A percentile compares a stretch with the other conserved stretches of the same genome.
Evolutionary conservation across 2,329 filamentous ascomycete species (phyloP).

Genomic region (Fusarium brevicatenulatum): DNA sequence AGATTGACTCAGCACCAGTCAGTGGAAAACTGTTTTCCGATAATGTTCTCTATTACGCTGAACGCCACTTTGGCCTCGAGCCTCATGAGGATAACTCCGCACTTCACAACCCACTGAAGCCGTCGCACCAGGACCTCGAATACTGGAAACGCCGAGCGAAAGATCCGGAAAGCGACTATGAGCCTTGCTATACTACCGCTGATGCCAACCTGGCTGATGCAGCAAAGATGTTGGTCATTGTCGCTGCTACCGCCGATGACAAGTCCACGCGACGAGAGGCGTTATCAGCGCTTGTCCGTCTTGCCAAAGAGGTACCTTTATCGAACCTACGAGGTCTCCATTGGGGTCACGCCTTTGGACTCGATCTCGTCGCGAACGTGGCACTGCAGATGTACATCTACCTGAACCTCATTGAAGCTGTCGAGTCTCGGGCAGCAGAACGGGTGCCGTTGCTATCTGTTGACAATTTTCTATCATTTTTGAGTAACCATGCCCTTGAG

Average conservation of each 20-base stretch:
- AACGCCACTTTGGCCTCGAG: neutral
- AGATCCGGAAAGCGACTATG: fast-evolving
- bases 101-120: neutral
- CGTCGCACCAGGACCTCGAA: neutral
- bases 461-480: neutral
- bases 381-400: neutral
- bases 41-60: neutral
- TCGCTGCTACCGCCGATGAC: neutral
- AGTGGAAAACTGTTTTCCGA: neutral
- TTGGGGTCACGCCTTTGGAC: slow-evolving; percentile 9
- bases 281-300: neutral
- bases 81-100: neutral
- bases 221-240: neutral
- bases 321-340: neutral
- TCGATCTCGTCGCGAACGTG: neutral
- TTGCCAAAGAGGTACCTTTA: neutral
- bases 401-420: slow-evolving; percentile 16
- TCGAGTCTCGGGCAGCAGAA: neutral
- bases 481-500: neutral
- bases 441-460: neutral
- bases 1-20: fast-evolving
- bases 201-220: neutral
- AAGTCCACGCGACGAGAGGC: neutral
- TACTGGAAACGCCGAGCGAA: neutral
- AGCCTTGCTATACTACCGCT: neutral